A percentile compares a stretch with the other conserved stretches of the same genome.
These are phyloP conservation scores for Ormosia emarginata DNA, from an alignment of 306 rosid genomes.

Conservation along the genomic window DNA sequence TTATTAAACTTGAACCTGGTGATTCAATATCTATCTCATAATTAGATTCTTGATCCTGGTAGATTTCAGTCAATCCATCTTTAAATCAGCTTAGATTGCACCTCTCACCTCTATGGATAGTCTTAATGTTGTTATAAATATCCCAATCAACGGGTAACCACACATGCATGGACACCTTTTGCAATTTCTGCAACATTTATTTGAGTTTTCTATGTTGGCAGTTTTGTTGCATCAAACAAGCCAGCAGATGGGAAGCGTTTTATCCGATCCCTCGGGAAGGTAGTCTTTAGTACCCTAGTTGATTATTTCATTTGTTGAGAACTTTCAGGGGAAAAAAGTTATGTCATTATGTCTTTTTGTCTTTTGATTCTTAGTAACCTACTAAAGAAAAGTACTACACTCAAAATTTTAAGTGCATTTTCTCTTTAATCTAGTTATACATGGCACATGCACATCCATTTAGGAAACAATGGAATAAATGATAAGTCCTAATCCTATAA, in stretches of 20 bases:
- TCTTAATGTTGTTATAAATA: background rate
- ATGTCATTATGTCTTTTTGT: background rate
- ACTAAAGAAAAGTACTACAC: background rate
- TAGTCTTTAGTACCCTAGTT: constrained; percentile 24
- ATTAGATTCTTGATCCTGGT: background rate
- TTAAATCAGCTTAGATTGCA: background rate
- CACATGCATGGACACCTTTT: background rate
- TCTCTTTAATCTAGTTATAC: background rate
- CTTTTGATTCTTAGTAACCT: background rate
- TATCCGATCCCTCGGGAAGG: constrained; percentile 80
- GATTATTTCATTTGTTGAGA: background rate
- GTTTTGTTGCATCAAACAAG: constrained; percentile 75
- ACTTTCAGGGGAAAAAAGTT: background rate
- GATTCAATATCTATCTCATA: background rate
- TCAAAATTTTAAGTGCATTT: background rate
- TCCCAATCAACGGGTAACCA: background rate
- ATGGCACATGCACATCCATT: background rate
- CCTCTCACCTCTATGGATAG: background rate
- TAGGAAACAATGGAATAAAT: background rate
- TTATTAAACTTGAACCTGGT: background rate
- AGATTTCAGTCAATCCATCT: background rate
- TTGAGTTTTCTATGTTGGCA: constrained; percentile 33
- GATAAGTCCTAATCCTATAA: background rate
- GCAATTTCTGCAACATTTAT: background rate
- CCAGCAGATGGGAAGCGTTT: constrained; percentile 78